Conservation (phyloP, 2,329 filamentous ascomycete genomes). For the Paracamarosporium sp. region DNA sequence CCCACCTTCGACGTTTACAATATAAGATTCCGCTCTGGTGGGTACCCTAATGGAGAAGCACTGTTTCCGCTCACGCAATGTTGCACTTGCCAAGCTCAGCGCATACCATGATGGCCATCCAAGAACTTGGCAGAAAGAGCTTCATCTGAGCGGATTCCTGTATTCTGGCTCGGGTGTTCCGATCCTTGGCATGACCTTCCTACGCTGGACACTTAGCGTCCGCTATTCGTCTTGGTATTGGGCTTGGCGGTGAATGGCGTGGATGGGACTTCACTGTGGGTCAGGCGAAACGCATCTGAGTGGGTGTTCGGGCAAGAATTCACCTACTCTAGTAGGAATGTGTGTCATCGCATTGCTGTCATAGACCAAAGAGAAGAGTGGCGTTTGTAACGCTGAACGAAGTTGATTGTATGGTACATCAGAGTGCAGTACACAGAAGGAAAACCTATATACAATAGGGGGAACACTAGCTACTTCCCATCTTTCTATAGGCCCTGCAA, state of each 20-base stretch:
- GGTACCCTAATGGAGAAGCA: not conserved
- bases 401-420: not conserved
- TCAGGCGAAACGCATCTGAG: not conserved
- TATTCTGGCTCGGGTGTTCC: not conserved
- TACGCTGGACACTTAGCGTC: not conserved
- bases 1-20: not conserved
- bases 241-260: constrained; percentile 25
- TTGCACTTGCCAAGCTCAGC: constrained; percentile 9
- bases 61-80: not conserved
- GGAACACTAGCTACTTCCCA: too few species aligned
- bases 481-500: too few species aligned
- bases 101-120: constrained; percentile 40
- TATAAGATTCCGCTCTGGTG: constrained; percentile 1
- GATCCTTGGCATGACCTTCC: not conserved
- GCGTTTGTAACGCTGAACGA: not conserved
- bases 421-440: too few species aligned
- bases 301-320: not conserved
- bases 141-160: constrained; percentile 10
- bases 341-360: not conserved
- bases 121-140: constrained; percentile 5
- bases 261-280: not conserved
- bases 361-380: not conserved
- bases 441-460: not conserved
- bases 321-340: not conserved
- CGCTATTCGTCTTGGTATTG: not conserved